A percentile compares a stretch with the other conserved stretches of the same genome.
Conservation (phyloP, 164 flowering plant species). For the Magnolia kwangsiensis region DNA sequence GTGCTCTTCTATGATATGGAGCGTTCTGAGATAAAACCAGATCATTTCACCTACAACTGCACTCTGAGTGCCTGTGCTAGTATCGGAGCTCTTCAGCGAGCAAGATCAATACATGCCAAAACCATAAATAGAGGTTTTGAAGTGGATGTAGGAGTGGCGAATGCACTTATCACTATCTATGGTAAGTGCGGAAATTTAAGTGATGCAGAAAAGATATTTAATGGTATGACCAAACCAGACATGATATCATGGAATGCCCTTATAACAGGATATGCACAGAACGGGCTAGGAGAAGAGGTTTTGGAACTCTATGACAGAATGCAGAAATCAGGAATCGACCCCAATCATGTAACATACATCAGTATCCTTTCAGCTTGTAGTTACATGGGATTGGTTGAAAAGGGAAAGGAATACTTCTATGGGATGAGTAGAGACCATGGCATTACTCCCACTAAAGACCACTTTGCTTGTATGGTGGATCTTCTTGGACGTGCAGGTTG, state of each 20-base stretch:
- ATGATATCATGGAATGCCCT: slow-evolving; percentile 1
- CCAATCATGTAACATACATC: not conserved
- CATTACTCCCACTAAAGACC: slow-evolving; percentile 3
- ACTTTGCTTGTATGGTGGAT: slow-evolving; percentile 9
- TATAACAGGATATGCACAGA: slow-evolving; percentile 6
- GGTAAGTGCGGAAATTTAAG: not conserved
- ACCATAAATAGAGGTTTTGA: slow-evolving; percentile 2
- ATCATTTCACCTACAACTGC: slow-evolving; percentile 7
- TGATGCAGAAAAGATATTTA: slow-evolving; percentile 7
- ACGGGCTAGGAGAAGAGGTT: not conserved
- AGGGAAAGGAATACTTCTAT: not conserved
- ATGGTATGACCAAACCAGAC: slow-evolving; percentile 2
- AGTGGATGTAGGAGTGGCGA: not conserved
- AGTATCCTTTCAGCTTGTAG: slow-evolving; percentile 8
- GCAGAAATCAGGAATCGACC: not conserved
- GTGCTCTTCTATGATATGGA: too few species aligned
- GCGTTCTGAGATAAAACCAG: not conserved
- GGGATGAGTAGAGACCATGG: slow-evolving; percentile 8
- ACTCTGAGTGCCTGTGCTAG: slow-evolving; percentile 1
- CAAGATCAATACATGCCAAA: not conserved
- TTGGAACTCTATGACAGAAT: not conserved
- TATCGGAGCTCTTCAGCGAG: slow-evolving; percentile 4
- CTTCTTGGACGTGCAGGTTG: slow-evolving; percentile 8
- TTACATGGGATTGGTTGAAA: slow-evolving; percentile 8
- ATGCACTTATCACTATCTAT: not conserved